These are phyloP conservation scores for Lipomyces kockii DNA, from an alignment of 805 yeast species.

Conservation along the genomic window DNA sequence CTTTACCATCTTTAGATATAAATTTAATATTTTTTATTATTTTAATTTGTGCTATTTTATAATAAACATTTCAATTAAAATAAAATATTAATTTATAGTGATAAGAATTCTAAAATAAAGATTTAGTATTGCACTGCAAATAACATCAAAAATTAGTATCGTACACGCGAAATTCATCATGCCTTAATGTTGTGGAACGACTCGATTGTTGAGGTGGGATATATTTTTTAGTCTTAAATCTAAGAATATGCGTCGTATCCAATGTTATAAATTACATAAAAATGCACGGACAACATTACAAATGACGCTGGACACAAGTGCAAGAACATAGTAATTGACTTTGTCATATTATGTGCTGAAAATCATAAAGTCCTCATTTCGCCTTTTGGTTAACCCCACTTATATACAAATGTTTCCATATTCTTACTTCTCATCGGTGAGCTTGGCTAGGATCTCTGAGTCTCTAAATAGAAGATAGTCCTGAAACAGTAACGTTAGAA, in stretches of 20 bases:
- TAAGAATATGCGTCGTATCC: not conserved
- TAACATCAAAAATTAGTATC: not conserved
- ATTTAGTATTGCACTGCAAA: no score
- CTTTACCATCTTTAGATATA: no score
- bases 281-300: not conserved
- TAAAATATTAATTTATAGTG: no score
- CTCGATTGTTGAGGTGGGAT: not conserved
- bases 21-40: no score
- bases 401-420: constrained; percentile 46
- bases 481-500: constrained; percentile 11
- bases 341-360: not conserved
- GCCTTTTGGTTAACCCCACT: not conserved
- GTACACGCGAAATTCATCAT: not conserved
- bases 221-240: not conserved
- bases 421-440: constrained; percentile 57
- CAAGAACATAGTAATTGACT: not conserved
- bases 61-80: no score
- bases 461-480: constrained; percentile 79
- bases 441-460: constrained; percentile 91
- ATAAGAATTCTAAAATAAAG: no score
- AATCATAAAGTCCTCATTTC: not conserved
- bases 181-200: not conserved
- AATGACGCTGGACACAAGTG: not conserved
- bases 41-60: no score
- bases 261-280: not conserved